Evolutionary conservation across 768 basidiomycete genomes (phyloP).

Genomic region (Psilocybe tampanensis): DNA sequence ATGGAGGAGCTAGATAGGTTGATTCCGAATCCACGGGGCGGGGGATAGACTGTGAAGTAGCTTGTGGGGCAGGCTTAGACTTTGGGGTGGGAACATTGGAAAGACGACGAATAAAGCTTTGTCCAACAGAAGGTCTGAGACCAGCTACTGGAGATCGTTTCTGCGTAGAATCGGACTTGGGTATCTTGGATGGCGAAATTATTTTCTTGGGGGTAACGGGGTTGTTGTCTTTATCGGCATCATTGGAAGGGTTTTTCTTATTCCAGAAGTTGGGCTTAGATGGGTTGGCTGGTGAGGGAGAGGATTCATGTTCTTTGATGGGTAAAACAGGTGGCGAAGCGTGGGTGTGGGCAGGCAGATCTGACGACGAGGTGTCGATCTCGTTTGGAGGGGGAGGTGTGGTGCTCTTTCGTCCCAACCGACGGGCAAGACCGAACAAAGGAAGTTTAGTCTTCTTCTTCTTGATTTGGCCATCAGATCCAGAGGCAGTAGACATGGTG

Average conservation of each 20-base stretch:
- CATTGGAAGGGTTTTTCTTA: not conserved
- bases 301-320: not conserved
- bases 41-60: not conserved
- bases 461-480: not conserved
- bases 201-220: not conserved
- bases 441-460: not conserved
- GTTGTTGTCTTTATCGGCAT: not conserved
- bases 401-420: not conserved
- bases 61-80: not conserved
- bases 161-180: not conserved
- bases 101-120: not conserved
- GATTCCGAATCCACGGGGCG: not conserved
- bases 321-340: not conserved
- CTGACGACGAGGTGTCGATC: not conserved
- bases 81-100: not conserved
- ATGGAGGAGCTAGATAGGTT: not conserved
- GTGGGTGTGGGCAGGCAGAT: not conserved
- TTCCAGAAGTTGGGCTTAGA: not conserved
- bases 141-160: not conserved
- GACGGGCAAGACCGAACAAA: not conserved
- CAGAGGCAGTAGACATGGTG: not conserved
- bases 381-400: not conserved
- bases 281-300: not conserved
- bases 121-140: not conserved
- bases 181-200: not conserved